Evolutionary conservation across 805 yeast species (phyloP), one percentile per base, ranked within the genome.

Genomic region (Yamadazyma ubonensis): DNA sequence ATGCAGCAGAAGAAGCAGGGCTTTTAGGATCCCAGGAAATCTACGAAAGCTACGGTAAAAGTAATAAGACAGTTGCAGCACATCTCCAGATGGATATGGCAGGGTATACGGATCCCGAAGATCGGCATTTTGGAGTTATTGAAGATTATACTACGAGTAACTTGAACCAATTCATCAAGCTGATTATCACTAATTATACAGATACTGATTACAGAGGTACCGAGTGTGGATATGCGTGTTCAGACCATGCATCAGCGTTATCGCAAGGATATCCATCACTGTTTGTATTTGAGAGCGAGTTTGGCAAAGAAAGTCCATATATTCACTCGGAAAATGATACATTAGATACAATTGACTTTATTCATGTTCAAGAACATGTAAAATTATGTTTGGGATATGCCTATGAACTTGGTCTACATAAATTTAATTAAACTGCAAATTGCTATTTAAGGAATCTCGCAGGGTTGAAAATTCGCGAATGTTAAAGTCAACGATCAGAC

Each of bases 71-170:
- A 6, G 88, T 91, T 16, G 75, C 80, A 21, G 89, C 90, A 4
- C 83, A 89, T 93, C 67, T 91, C 28, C 96, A 91, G 62, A 95
- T 88, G 58, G 99, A 91, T 58, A 90, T 90, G 96, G 85, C 96
- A 2, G 96, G 96, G 0, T 87, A 71, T 55, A 75, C 82, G 2
- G 67, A 70, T 23, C 75, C 71, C 29, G 65, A 81, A 29, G 55
- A 73, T 42, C 65, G 57, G 51, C 80, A 79, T 57, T 73, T 90
- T 51, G 96, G 96, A n/a, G 70, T 91, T 31, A 78, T 89, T 42
- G 75, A 78, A 2, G 96, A 88, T 65, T 80, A 75, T 57, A 80
- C 84, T 1, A 70, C 80, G 18, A 58, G 61, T 0, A 62, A 50
- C 4, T 72, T 87, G 45, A 81, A 79, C 35, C 63, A 71, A 7